Evolutionary conservation across 2,329 filamentous ascomycete genomes (phyloP).

Genomic region (Exophiala sideris): DNA sequence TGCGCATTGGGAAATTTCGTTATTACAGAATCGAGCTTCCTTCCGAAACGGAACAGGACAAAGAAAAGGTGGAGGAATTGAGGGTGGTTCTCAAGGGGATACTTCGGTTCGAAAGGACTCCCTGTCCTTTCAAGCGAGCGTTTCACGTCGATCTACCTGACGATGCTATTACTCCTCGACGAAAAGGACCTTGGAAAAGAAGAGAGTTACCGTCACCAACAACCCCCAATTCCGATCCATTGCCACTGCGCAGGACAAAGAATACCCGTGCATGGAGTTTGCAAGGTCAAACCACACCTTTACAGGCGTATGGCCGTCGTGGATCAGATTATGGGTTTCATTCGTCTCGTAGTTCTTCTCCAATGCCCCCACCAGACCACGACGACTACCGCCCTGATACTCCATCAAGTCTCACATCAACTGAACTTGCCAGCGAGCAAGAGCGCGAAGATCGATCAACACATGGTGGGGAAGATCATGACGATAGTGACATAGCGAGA

Average conservation of each 20-base stretch:
- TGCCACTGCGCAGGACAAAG: conserved; percentile 17
- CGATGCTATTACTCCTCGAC: conserved; percentile 61
- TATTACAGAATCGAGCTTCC: conserved; percentile 92
- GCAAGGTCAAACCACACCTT: conserved; percentile 16
- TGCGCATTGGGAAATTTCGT: conserved; percentile 75
- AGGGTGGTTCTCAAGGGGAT: conserved; percentile 68
- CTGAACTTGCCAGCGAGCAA: conserved; percentile 14
- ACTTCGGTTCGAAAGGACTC: conserved; percentile 80
- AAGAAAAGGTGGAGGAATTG: conserved; percentile 61
- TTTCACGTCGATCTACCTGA: conserved; percentile 74
- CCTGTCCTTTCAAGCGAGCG: conserved; percentile 75
- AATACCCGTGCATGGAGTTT: conserved; percentile 24
- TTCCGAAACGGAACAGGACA: conserved; percentile 60
- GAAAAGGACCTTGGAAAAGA: conserved; percentile 67
- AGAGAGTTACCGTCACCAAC: conserved; percentile 50
- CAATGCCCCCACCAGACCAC: conserved; percentile 5
- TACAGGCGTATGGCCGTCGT: conserved; percentile 19
- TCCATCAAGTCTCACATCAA: conserved; percentile 23
- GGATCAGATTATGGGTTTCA: conserved; percentile 24
- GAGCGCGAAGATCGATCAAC: conserved; percentile 5
- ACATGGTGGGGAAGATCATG: conserved; percentile 4
- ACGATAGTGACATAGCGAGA: neutral
- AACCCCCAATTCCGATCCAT: conserved; percentile 19
- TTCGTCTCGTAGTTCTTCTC: conserved; percentile 16
- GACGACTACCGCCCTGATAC: conserved; percentile 16